These are phyloP conservation scores for Xylaria flabelliformis DNA, from an alignment of 495 filamentous ascomycete genomes.

Conservation along the genomic window DNA sequence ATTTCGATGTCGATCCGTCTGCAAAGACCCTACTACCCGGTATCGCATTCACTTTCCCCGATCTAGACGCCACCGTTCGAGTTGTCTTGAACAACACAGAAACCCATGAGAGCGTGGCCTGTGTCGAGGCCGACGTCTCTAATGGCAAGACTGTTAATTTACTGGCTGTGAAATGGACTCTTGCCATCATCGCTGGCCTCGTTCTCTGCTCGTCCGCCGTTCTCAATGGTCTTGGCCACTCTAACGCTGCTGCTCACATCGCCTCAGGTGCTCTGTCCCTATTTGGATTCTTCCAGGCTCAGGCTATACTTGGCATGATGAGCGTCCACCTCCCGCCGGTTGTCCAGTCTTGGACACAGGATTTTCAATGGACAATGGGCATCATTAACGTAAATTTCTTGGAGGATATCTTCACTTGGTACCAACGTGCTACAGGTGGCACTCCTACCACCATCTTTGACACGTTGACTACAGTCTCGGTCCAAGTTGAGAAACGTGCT, in stretches of 20 bases:
- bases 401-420: constrained; percentile 91
- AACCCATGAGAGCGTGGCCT: constrained; percentile 71
- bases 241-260: constrained; percentile 96
- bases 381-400: constrained; percentile 90
- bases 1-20: constrained; percentile 62
- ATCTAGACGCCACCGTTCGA: constrained; percentile 86
- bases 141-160: constrained; percentile 95
- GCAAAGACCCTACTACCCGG: constrained; percentile 73
- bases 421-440: constrained; percentile 92
- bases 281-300: constrained; percentile 94
- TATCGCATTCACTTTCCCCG: constrained; percentile 89
- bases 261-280: constrained; percentile 91
- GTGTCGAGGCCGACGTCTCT: constrained; percentile 85
- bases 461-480: constrained; percentile 74
- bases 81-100: constrained; percentile 76
- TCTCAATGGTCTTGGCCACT: constrained; percentile 81
- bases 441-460: constrained; percentile 82
- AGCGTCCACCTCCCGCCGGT: constrained; percentile 87
- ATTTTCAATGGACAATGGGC: constrained; percentile 99
- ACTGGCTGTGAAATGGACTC: constrained; percentile 84
- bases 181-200: constrained; percentile 84
- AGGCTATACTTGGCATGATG: constrained; percentile 92
- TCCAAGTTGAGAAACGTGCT: constrained; percentile 76
- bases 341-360: constrained; percentile 93
- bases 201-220: constrained; percentile 84